Evolutionary conservation across 2,329 filamentous ascomycete genomes (phyloP).

Genomic region (Myotisia sp.): DNA sequence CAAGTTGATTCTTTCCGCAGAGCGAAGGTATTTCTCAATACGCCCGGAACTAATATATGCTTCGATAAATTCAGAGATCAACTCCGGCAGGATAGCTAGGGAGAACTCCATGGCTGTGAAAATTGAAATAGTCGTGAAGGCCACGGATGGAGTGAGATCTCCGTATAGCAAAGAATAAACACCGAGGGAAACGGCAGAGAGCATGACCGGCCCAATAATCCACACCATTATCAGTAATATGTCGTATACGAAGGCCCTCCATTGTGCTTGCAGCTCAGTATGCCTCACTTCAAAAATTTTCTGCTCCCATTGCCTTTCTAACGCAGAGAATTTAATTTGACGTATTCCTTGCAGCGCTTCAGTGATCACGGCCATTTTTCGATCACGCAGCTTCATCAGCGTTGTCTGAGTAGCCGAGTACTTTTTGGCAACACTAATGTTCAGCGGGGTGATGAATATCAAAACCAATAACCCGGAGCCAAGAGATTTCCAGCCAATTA

Average conservation of each 20-base stretch:
- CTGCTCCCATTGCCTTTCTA: slow-evolving; percentile 60
- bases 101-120: slow-evolving; percentile 61
- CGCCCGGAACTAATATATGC: slow-evolving; percentile 58
- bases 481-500: slow-evolving; percentile 59
- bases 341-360: slow-evolving; percentile 66
- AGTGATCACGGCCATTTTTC: slow-evolving; percentile 60
- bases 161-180: slow-evolving; percentile 53
- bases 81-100: slow-evolving; percentile 56
- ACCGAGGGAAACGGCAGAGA: slow-evolving; percentile 56
- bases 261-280: slow-evolving; percentile 52
- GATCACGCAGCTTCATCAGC: slow-evolving; percentile 62
- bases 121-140: slow-evolving; percentile 63
- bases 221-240: slow-evolving; percentile 51
- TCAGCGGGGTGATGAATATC: slow-evolving; percentile 51
- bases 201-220: slow-evolving; percentile 58
- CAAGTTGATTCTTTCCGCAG: slow-evolving; percentile 47
- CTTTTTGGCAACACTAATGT: slow-evolving; percentile 50
- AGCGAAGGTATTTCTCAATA: slow-evolving; percentile 55
- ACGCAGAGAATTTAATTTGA: slow-evolving; percentile 71
- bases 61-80: slow-evolving; percentile 57
- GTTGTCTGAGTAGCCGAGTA: slow-evolving; percentile 52
- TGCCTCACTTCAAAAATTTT: slow-evolving; percentile 53
- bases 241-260: slow-evolving; percentile 52
- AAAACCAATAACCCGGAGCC: slow-evolving; percentile 52
- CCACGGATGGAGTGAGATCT: slow-evolving; percentile 53